Evolutionary conservation across 306 rosid genomes (phyloP), one percentile per base, ranked within the genome.

Genomic region (Canavalia ensiformis): DNA sequence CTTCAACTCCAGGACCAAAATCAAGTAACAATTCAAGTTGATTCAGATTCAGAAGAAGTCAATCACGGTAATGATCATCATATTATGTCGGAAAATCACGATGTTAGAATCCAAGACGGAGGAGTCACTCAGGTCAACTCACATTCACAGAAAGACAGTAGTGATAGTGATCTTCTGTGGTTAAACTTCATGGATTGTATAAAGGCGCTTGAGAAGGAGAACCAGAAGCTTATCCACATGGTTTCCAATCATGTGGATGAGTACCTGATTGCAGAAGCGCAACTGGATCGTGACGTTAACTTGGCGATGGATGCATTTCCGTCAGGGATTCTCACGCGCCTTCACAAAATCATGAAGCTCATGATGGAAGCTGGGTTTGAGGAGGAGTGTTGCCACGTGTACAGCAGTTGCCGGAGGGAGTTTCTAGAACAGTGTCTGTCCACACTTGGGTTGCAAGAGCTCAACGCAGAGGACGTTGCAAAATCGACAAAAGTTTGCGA

Each of bases 311-410:
- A 91, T 13, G 87, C 88, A 55, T 88, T 88, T 0, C 95, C 92
- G 4, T 81, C 92, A 0, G 89, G 74, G 1, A 91, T 85, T 1
- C 74, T 90, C 65, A 79, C 78, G 76, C 87, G 90, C 28, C 97
- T 93, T 63, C 93, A 90, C 28, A 90, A 91, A 66, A 87, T 85
- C 5, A 93, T 86, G 50, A 90, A 91, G 84, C 87, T 88, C 1
- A 88, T 89, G 97, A 88, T 86, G 46, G 84, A 85, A 6, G 91
- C 88, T 2, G 92, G 97, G 8, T 89, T 88, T 41, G 90, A 84
- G 45, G 88, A 94, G 60, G 90, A 93, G 85, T 90, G 89, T 65
- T 84, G 81, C 0, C 89, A 90, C 41, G 84, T 85, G 84, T 93
- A 90, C 72, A 82, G 88, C 29, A 89, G 84, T 73, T 86, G 88